A percentile compares a stretch with the other conserved stretches of the same genome.
phyloP scores from a whole-genome alignment of 345 rosid species.

The Euphorbia peplus region DNA sequence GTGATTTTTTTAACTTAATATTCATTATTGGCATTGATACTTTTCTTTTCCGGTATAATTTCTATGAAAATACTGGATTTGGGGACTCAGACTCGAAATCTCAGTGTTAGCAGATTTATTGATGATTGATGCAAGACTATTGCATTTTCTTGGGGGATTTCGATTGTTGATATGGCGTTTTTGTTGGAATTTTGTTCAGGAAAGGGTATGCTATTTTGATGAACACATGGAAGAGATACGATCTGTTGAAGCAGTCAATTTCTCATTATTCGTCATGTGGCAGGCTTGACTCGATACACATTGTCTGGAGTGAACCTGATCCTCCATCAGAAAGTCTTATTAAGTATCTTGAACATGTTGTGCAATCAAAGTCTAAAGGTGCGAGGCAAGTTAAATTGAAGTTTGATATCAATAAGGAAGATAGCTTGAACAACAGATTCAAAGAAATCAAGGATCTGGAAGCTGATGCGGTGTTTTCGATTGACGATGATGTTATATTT shows the following conservation, averaged over 20 bases:
- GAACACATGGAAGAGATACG: constrained; percentile 97
- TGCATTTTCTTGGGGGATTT: background rate
- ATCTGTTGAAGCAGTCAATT: constrained; percentile 79
- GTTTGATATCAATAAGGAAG: constrained; percentile 76
- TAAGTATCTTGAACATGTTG: constrained; percentile 39
- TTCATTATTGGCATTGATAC: too few relatives aligned
- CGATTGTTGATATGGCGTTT: background rate
- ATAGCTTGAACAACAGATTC: constrained; percentile 91
- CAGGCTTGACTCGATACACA: constrained; percentile 75
- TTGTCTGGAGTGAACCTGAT: constrained; percentile 96
- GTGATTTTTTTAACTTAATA: too few relatives aligned
- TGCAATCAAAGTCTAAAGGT: constrained; percentile 44
- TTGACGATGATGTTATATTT: constrained; percentile 89
- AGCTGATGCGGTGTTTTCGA: constrained; percentile 82
- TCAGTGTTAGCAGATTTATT: too few relatives aligned
- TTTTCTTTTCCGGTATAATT: too few relatives aligned
- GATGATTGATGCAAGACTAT: background rate
- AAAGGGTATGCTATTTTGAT: constrained; percentile 76
- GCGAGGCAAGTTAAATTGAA: constrained; percentile 50
- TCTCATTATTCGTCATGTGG: constrained; percentile 72
- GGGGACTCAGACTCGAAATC: too few relatives aligned
- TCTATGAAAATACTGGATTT: too few relatives aligned
- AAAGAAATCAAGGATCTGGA: constrained; percentile 75
- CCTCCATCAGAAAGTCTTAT: constrained; percentile 79
- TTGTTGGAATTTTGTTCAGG: constrained; percentile 34